phyloP scores from a whole-genome alignment of 306 rosid species.

The Sicyos baderoa region DNA sequence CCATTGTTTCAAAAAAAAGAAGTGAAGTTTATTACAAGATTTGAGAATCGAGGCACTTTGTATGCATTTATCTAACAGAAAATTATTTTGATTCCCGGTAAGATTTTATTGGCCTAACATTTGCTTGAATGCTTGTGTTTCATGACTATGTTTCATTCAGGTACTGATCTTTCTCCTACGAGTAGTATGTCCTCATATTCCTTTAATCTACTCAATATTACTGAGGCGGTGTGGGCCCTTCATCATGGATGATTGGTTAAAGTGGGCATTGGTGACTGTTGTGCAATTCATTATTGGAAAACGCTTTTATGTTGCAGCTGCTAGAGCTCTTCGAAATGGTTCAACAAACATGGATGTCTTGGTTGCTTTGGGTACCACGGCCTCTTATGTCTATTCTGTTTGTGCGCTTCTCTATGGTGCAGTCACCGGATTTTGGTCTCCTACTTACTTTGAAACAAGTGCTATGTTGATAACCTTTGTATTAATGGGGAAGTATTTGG shows the following conservation, averaged over 20 bases:
- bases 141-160: slow-evolving; percentile 36
- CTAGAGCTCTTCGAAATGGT: slow-evolving; percentile 93
- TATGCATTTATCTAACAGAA: not conserved
- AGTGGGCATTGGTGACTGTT: slow-evolving; percentile 85
- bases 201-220: slow-evolving; percentile 57
- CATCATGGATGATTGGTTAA: slow-evolving; percentile 85
- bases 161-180: slow-evolving; percentile 65
- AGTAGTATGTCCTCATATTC: slow-evolving; percentile 90
- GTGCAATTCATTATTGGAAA: slow-evolving; percentile 85
- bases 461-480: slow-evolving; percentile 99
- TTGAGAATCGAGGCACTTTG: not conserved
- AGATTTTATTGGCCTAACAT: not conserved
- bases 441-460: slow-evolving; percentile 95
- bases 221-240: slow-evolving; percentile 89
- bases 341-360: slow-evolving; percentile 97
- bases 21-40: not conserved
- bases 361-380: slow-evolving; percentile 96
- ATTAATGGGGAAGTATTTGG: slow-evolving; percentile 89
- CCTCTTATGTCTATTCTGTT: slow-evolving; percentile 88
- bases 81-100: not conserved
- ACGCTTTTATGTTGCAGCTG: slow-evolving; percentile 90
- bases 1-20: not conserved
- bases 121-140: not conserved
- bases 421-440: slow-evolving; percentile 87
- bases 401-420: slow-evolving; percentile 95